phyloP scores from a whole-genome alignment of 768 basidiomycete genomes.

The Pulveroboletus sp. region DNA sequence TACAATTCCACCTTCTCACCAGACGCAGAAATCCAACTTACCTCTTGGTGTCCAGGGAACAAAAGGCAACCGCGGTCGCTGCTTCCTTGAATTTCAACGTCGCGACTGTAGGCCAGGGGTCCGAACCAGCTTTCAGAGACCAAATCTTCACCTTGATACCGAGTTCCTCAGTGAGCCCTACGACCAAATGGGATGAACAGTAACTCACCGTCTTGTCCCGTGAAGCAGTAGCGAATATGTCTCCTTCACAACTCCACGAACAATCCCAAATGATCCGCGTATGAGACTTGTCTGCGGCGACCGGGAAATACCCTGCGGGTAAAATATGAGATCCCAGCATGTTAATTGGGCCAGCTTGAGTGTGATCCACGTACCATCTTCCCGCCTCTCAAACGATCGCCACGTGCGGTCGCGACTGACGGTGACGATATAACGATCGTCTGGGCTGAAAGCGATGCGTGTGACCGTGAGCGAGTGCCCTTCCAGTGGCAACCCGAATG shows the following conservation, averaged over 20 bases:
- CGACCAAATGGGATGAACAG: neutral
- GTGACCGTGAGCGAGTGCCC: constrained; percentile 92
- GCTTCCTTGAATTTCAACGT: constrained; percentile 71
- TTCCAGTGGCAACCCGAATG: constrained; percentile 62
- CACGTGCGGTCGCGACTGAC: constrained; percentile 92
- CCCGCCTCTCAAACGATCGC: constrained; percentile 63
- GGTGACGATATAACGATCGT: constrained; percentile 73
- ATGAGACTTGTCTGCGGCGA: constrained; percentile 78
- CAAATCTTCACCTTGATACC: constrained; percentile 78
- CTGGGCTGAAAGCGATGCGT: constrained; percentile 81
- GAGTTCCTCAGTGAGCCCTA: neutral
- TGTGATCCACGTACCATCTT: constrained; percentile 32
- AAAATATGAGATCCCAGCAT: neutral
- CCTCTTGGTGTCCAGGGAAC: constrained; percentile 39
- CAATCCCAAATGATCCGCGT: constrained; percentile 95
- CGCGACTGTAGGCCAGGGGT: constrained; percentile 51
- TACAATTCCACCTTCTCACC: neutral
- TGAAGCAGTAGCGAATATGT: constrained; percentile 87
- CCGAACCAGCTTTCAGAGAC: constrained; percentile 36
- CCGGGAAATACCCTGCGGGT: constrained; percentile 50
- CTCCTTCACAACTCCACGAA: constrained; percentile 73
- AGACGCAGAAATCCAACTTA: constrained; percentile 22
- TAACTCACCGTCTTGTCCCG: constrained; percentile 83
- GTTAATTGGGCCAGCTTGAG: neutral
- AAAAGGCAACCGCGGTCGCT: constrained; percentile 77